Evolutionary conservation across 148 eudicot genomes (phyloP), one percentile per base, ranked within the genome.

Genomic region (Fallopia convolvulus): DNA sequence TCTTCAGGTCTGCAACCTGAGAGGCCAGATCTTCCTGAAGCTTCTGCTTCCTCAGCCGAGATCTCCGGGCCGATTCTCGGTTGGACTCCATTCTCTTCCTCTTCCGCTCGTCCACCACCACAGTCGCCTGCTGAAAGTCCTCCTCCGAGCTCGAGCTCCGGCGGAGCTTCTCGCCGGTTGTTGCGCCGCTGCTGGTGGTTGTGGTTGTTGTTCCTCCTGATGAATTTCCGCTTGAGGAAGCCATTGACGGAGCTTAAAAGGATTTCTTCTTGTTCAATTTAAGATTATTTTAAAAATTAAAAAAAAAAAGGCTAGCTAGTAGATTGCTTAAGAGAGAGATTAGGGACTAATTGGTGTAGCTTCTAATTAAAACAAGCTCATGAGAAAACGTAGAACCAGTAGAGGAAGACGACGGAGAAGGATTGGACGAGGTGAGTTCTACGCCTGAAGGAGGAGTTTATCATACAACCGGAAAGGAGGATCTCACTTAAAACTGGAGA

Each of bases 341-440:
- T 72, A 4, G 52, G 10, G 32, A 70, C 8, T 26, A 70, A 70
- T 39, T 4, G 21, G 48, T 36, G 36, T 42, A 8, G 52, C 18
- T 73, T 18, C 13, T 11, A 5, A n/a, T 17, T 74, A 36, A 50
- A 75, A 32, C 18, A 21, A 75, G 82, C 84, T 84, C 72, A 93
- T 88, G 97, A 93, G 78, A 93, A 87, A 83, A 66, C 91, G 81
- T 93, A 93, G 63, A 93, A 87, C 95, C 95, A 93, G 91, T 93
- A 89, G 80, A 93, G 98, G 83, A 93, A 93, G 74, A 93, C 96
- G 74, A 93, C 98, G 4, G 98, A 93, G 88, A 93, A 91, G 26
- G 98, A 93, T 87, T 93, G 98, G 86, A 91, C 98, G 50, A 93
- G 83, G 78, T 93, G 98, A 79, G 98, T 91, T 86, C 96, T 87